Evolutionary conservation across 2,329 filamentous ascomycete species (phyloP).

Genomic region (Penicillium capsulatum): DNA sequence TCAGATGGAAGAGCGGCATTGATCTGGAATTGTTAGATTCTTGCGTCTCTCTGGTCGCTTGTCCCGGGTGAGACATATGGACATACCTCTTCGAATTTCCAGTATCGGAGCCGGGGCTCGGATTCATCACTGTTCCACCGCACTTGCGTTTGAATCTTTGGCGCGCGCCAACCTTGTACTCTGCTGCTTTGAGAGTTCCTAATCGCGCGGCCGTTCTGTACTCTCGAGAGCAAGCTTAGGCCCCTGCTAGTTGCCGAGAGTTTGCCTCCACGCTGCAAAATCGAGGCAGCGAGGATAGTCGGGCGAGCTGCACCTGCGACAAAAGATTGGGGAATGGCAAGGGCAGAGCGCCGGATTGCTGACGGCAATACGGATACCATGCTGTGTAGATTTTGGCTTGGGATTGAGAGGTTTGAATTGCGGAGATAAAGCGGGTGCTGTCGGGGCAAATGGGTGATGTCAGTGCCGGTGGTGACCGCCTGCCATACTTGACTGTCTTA

Average conservation of each 20-base stretch:
- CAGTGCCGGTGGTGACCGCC: conserved; percentile 19
- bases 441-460: conserved; percentile 20
- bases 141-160: conserved; percentile 6
- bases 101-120: conserved; percentile 19
- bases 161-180: background rate
- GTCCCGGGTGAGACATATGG: too few relatives aligned
- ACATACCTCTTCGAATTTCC: conserved; percentile 38
- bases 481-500: conserved; percentile 2
- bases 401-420: background rate
- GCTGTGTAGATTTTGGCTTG: conserved; percentile 4
- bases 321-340: too few relatives aligned
- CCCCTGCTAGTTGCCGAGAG: conserved; percentile 16
- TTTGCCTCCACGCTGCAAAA: conserved; percentile 8
- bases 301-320: conserved; percentile 8
- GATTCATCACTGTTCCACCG: conserved; percentile 23
- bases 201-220: background rate
- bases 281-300: conserved; percentile 2
- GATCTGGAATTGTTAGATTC: conserved; percentile 25
- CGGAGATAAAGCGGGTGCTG: conserved; percentile 1
- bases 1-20: conserved; percentile 31
- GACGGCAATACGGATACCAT: conserved; percentile 14
- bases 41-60: too few relatives aligned
- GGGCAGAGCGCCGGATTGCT: conserved; percentile 12
- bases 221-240: conserved; percentile 7
- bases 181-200: conserved; percentile 1